Base-by-base conservation (phyloP, 495 filamentous ascomycete genomes). In the Pyrenula aspistea region DNA sequence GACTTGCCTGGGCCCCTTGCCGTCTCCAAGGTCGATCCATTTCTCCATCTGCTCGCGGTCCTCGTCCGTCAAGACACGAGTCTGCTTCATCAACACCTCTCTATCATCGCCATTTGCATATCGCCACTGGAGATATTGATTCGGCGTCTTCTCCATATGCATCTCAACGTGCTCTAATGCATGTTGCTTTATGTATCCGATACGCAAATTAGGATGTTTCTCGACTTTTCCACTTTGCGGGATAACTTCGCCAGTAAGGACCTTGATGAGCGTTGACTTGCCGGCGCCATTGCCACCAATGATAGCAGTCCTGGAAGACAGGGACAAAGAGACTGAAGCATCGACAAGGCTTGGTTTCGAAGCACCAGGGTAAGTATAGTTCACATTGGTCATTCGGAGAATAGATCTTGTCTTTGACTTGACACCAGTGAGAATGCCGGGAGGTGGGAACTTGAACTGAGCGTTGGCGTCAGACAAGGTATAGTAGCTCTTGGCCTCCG, bases 181-280 rank as follows among this genome's bases (percentile, higher is more conserved):
- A 68, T 97, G 94, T 73, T 99, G 94, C 76, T 96, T 96, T 78
- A 97, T 96, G 77, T 97, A 97, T 51, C 94, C 94, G 65, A 99
- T 96, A 77, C 94, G 94, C 53, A 99, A 71, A 67, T 97, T 97
- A 63, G 94, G 94, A 67, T 99, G 94, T 76, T 97, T 97, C 77
- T 97, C 91, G 8, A 99, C 92, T 70, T 83, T 89, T 51, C 94
- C 94, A 22, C 67, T 66, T 60, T 91, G 88, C 1, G 94, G 93
- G 59, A 96, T 85, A 21, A 83, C 82, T 70, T 97, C 94, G 62
- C 94, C 94, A n/a, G 94, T 99, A 55, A 99, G 75, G 21, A 99
- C 75, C 75, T 97, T 97, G 76, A 99, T 96, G 55, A 99, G 80
- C 1, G 94, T 99, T 22, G 91, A 96, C 72, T 99, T 99, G 70